These are phyloP conservation scores for Capsicum chinense DNA, from an alignment of 257 asterid genomes.

Conservation along the genomic window DNA sequence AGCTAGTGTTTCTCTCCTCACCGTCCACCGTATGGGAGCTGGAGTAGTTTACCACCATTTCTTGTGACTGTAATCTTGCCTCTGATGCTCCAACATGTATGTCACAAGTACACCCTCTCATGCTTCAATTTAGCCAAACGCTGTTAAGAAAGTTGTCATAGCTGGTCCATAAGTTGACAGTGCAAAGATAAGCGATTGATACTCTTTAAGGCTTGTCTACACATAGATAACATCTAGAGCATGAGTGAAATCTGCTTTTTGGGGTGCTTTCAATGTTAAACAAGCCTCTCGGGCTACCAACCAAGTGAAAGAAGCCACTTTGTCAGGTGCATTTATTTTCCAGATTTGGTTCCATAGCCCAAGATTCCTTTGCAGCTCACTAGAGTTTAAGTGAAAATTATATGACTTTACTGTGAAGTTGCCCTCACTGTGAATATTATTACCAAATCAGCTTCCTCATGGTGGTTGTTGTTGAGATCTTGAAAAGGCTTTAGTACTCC, in stretches of 20 bases:
- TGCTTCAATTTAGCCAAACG: neutral
- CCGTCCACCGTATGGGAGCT: neutral
- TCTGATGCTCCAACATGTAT: neutral
- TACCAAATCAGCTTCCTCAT: neutral
- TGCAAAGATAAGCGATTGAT: neutral
- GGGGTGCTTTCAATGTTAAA: neutral
- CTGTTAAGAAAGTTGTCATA: neutral
- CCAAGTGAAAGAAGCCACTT: slow-evolving; percentile 13
- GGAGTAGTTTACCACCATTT: neutral
- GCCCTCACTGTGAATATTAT: neutral
- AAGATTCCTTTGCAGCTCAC: neutral
- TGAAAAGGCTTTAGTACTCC: neutral
- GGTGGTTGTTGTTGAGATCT: neutral
- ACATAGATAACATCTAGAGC: neutral
- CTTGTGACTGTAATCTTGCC: neutral
- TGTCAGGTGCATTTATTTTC: neutral
- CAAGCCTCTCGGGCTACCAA: neutral
- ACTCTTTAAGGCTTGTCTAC: slow-evolving; percentile 1
- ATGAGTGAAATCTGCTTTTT: neutral
- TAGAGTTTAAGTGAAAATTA: neutral
- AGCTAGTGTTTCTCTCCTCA: neutral
- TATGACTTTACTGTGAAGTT: neutral
- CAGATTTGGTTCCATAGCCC: neutral
- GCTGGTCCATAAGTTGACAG: neutral
- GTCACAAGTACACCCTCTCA: neutral